Percentiles rank a stretch among this genome's conserved stretches.
Conservation (phyloP, 441 rosid genomes). For the Kokia cookei region DNA sequence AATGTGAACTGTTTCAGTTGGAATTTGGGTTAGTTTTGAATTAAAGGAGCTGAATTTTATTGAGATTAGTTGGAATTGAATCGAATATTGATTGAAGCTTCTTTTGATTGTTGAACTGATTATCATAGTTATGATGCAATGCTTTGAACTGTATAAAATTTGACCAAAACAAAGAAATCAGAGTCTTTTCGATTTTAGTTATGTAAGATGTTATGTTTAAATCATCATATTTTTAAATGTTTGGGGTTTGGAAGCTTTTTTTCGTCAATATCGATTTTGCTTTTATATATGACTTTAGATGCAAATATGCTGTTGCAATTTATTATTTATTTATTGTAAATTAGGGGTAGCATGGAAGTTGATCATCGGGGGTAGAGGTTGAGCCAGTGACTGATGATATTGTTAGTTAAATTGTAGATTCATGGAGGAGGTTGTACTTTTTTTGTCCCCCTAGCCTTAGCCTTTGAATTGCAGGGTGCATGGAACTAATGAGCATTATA, state of each 20-base stretch:
- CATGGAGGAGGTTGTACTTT: background rate
- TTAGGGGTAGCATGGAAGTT: background rate
- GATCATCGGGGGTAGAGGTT: background rate
- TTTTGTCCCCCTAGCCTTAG: background rate
- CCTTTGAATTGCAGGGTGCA: background rate
- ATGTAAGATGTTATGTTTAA: background rate
- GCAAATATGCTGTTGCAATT: background rate
- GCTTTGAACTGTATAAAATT: background rate
- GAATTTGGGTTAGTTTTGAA: background rate
- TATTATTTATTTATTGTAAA: background rate
- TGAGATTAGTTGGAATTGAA: background rate
- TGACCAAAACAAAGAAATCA: background rate
- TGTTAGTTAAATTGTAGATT: background rate
- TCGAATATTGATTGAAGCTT: background rate
- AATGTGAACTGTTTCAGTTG: background rate
- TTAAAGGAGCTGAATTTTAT: background rate
- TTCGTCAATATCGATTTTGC: background rate
- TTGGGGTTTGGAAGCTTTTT: background rate
- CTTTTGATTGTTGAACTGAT: background rate
- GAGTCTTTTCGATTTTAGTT: background rate
- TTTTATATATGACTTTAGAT: background rate
- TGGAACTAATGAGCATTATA: background rate
- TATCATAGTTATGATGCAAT: background rate
- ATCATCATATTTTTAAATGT: background rate
- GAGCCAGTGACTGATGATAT: background rate